Base-by-base conservation (phyloP, 2,329 filamentous ascomycete species). In the Gyromitra esculenta region DNA sequence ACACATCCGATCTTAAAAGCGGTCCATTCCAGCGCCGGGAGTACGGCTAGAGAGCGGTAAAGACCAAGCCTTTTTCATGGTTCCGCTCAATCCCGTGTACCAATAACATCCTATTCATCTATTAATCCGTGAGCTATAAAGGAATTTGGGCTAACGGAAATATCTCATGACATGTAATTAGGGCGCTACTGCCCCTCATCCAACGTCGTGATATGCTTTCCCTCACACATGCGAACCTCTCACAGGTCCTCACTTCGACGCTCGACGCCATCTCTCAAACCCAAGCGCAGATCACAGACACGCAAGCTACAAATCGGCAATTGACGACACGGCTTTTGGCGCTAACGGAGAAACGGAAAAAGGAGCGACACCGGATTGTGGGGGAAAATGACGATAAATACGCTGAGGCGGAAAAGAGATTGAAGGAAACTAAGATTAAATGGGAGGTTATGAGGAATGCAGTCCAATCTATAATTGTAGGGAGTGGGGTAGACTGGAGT, bases 401-500 rank as follows among this genome's bases (percentile, higher is more conserved):
- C 31, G 83, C 87, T 45, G 85, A 86, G 73, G 83, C 83, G n/a
- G 86, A 91, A 82, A 85, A 93, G 35, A 84, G 87, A 45, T 84
- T 84, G 64, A 84, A 91, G 9, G 89, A 93, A 80, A 84, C 82
- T 5, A 87, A 90, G 52, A 84, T 92, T 75, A 89, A 87, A 80
- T 85, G 85, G 25, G 91, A 89, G 82, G 88, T 88, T 77, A 89
- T 89, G 79, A 87, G 88, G 81, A 91, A 89, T 31, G 89, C 93
- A 54, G 87, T 91, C n/a, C 92, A 91, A 81, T 92, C 91, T 18
- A 87, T 94, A 71, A 88, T 97, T 60, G 92, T 89, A 4, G 92
- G 92, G 1, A 96, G 93, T 82, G 93, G 93, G 60, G 86, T 96
- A 69, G 90, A 96, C 81, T 97, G 93, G 93, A 89, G 89, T 11